These are phyloP conservation scores for Grigorovia humatica DNA, from an alignment of 805 yeast species.

Conservation along the genomic window DNA sequence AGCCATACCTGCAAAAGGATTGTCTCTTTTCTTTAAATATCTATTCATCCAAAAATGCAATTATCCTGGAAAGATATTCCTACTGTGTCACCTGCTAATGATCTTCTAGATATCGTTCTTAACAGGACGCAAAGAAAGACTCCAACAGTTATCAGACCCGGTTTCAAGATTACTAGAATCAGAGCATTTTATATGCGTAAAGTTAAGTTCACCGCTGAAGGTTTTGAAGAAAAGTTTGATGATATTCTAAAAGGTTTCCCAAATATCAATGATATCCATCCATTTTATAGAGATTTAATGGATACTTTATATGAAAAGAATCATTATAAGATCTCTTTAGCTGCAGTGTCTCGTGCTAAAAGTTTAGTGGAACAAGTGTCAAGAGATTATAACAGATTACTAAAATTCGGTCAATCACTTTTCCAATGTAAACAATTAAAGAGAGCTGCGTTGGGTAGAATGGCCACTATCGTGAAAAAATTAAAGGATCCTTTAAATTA, in stretches of 20 bases:
- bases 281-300: constrained; percentile 96
- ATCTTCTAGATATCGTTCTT: constrained; percentile 89
- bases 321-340: constrained; percentile 93
- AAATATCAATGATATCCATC: constrained; percentile 93
- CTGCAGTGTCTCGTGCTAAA: constrained; percentile 90
- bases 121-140: constrained; percentile 98
- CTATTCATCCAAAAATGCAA: constrained; percentile 52
- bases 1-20: not conserved
- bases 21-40: not conserved
- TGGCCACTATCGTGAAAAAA: constrained; percentile 96
- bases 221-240: constrained; percentile 84
- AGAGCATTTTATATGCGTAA: constrained; percentile 97
- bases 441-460: constrained; percentile 97
- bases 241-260: constrained; percentile 87
- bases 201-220: constrained; percentile 92
- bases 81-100: constrained; percentile 83
- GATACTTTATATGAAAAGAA: constrained; percentile 96
- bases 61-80: constrained; percentile 98
- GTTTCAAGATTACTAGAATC: constrained; percentile 92
- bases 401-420: constrained; percentile 94
- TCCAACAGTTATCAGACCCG: constrained; percentile 96
- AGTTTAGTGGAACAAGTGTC: constrained; percentile 91
- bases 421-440: constrained; percentile 98
- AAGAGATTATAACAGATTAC: constrained; percentile 85
- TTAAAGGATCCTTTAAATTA: constrained; percentile 88